Evolutionary conservation across 768 basidiomycete species (phyloP), one percentile per base, ranked within the genome.

Genomic region (Mrakia blollopis): DNA sequence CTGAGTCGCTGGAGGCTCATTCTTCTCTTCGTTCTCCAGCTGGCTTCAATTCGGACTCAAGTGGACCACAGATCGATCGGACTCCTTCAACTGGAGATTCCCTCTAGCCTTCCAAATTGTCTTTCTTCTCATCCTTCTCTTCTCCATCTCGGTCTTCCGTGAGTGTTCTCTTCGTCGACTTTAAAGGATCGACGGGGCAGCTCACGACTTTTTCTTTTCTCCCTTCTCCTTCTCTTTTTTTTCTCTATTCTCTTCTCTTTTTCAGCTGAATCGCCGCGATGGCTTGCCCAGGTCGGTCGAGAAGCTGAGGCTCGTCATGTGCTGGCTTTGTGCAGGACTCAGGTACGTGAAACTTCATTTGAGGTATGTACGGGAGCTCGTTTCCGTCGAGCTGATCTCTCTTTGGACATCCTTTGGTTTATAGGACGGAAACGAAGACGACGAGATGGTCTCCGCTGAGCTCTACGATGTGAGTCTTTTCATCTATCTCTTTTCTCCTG

Each of bases 81-180:
- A 7, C 62, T 80, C 54, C 2, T 80, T 80, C 62, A 25, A 68
- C 30, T 80, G 79, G 79, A 72, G 80, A 11, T 80, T 80, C 76
- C 80, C 74, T 54, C 50, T 76, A 47, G 81, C 80, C 25, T 81
- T 81, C 72, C 81, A 81, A 52, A 72, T 81, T 54, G 67, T 81
- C 69, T 80, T 79, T 25, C 41, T 81, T 39, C 10, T 81, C 61
- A 72, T 77, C 11, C 72, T 82, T 35, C 39, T 78, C 72, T 39
- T 60, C 61, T 23, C 57, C n/a, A 68, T 77, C 28, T 77, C 52
- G n/a, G 74, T 80, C 74, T 75, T 80, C 63, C 80, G 74, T 71
- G 39, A 69, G 68, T 76, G 7, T n/a, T 5, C 5, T 25, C 10
- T 52, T 28, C n/a, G 11, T 44, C 44, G 44, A 1, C 44, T 13